A percentile compares a stretch with the other conserved stretches of the same genome.
Evolutionary conservation across 2,329 filamentous ascomycete species (phyloP).

Genomic region (Ramularia endophylla): DNA sequence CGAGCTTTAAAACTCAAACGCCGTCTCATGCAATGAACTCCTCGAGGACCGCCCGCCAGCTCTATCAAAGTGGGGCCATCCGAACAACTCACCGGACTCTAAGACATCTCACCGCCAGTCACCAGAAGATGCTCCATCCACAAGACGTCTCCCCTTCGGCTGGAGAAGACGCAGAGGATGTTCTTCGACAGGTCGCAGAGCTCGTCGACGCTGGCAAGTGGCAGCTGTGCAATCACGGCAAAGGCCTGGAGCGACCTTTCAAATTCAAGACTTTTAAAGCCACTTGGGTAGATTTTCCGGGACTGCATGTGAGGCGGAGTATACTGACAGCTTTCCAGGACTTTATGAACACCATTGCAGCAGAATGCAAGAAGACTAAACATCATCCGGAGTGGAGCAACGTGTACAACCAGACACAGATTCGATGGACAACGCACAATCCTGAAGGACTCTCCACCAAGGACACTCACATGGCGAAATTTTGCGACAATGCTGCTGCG

Average conservation of each 20-base stretch:
- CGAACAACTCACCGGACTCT: background rate
- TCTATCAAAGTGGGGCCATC: no score
- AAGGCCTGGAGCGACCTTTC: constrained; percentile 31
- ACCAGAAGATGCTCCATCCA: constrained; percentile 10
- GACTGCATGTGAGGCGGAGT: background rate
- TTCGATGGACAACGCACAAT: constrained; percentile 68
- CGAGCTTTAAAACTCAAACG: no score
- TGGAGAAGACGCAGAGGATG: constrained; percentile 14
- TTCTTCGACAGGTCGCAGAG: constrained; percentile 18
- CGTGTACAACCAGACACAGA: constrained; percentile 64
- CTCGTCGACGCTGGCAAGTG: constrained; percentile 28
- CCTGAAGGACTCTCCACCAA: constrained; percentile 59
- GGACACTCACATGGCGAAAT: constrained; percentile 56
- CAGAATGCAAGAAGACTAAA: constrained; percentile 61
- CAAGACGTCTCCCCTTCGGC: constrained; percentile 18
- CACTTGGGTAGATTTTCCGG: constrained; percentile 29
- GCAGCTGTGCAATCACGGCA: constrained; percentile 28
- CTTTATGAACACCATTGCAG: constrained; percentile 67
- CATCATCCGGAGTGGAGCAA: constrained; percentile 77
- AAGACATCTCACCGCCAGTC: constrained; percentile 6
- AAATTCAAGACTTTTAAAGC: constrained; percentile 35
- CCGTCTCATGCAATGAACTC: no score
- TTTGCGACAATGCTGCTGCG: constrained; percentile 50
- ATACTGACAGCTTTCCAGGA: constrained; percentile 42
- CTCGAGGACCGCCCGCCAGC: no score